Evolutionary conservation across 1,139 yeast species (phyloP).

Genomic region (Debaryomycetaceae sp.): DNA sequence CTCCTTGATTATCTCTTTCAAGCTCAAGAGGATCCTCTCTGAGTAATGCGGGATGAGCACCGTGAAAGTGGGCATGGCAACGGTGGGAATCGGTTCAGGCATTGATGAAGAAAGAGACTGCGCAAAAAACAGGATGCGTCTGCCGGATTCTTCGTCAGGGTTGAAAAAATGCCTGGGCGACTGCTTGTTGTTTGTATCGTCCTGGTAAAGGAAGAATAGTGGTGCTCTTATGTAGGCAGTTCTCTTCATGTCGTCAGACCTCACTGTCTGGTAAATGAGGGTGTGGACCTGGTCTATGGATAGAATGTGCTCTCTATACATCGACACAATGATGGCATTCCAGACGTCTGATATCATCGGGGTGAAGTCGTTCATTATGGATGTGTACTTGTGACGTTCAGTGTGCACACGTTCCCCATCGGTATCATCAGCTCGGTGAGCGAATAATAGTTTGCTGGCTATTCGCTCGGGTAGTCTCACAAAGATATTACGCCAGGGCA

Average conservation of each 20-base stretch:
- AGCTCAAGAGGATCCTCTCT: slow-evolving; percentile 63
- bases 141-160: slow-evolving; percentile 68
- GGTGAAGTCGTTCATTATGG: slow-evolving; percentile 44
- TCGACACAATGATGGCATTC: slow-evolving; percentile 72
- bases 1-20: slow-evolving; percentile 66
- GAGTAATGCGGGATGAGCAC: slow-evolving; percentile 83
- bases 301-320: slow-evolving; percentile 75
- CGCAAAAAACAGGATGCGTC: slow-evolving; percentile 83
- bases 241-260: slow-evolving; percentile 25
- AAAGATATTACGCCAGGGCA: slow-evolving; percentile 85
- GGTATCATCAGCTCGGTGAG: too few relatives aligned
- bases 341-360: slow-evolving; percentile 65
- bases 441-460: slow-evolving; percentile 56
- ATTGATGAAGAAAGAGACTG: slow-evolving; percentile 78
- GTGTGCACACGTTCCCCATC: slow-evolving; percentile 17
- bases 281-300: slow-evolving; percentile 66
- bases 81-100: slow-evolving; percentile 66
- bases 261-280: slow-evolving; percentile 51
- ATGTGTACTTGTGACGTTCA: too few relatives aligned
- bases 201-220: slow-evolving; percentile 69
- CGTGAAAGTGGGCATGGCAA: slow-evolving; percentile 78
- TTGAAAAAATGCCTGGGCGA: slow-evolving; percentile 34
- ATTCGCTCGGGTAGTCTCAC: slow-evolving; percentile 73
- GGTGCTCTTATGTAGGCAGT: slow-evolving; percentile 49
- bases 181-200: slow-evolving; percentile 43